Evolutionary conservation across 2,329 filamentous ascomycete genomes (phyloP).

Genomic region (Simplicillium aogashimaense): DNA sequence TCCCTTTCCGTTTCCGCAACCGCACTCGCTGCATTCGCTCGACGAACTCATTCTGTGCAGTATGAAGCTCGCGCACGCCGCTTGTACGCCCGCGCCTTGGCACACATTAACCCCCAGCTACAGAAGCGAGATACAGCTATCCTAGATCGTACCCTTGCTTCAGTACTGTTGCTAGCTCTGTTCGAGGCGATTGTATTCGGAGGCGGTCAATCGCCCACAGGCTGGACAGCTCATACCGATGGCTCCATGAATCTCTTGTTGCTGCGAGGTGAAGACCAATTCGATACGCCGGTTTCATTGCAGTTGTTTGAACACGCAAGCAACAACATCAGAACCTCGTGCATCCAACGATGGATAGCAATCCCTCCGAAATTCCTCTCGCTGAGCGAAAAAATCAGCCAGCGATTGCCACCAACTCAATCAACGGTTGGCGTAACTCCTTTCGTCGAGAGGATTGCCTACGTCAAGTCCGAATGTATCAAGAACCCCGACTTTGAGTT

Average conservation of each 20-base stretch:
- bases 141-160: slow-evolving; percentile 14
- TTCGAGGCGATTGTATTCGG: slow-evolving; percentile 17
- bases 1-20: slow-evolving; percentile 13
- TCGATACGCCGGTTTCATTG: slow-evolving; percentile 10
- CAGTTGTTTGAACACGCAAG: slow-evolving; percentile 14
- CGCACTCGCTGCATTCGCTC: slow-evolving; percentile 13
- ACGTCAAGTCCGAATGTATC: slow-evolving; percentile 7
- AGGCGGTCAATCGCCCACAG: slow-evolving; percentile 12
- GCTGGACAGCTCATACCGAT: slow-evolving; percentile 15
- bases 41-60: slow-evolving; percentile 4
- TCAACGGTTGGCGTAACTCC: slow-evolving; percentile 3
- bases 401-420: slow-evolving; percentile 8
- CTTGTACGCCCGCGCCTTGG: slow-evolving; percentile 12
- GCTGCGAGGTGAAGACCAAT: slow-evolving; percentile 12
- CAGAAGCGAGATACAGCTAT: slow-evolving; percentile 10
- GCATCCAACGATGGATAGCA: slow-evolving; percentile 12
- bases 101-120: slow-evolving; percentile 9
- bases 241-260: slow-evolving; percentile 15
- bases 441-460: slow-evolving; percentile 10
- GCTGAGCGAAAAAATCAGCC: slow-evolving; percentile 7
- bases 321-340: slow-evolving; percentile 16
- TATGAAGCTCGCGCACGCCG: slow-evolving; percentile 11
- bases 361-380: slow-evolving; percentile 12
- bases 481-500: neutral
- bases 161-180: slow-evolving; percentile 16